Conservation (phyloP, 2,329 filamentous ascomycete species). For the Neurospora sp. region DNA sequence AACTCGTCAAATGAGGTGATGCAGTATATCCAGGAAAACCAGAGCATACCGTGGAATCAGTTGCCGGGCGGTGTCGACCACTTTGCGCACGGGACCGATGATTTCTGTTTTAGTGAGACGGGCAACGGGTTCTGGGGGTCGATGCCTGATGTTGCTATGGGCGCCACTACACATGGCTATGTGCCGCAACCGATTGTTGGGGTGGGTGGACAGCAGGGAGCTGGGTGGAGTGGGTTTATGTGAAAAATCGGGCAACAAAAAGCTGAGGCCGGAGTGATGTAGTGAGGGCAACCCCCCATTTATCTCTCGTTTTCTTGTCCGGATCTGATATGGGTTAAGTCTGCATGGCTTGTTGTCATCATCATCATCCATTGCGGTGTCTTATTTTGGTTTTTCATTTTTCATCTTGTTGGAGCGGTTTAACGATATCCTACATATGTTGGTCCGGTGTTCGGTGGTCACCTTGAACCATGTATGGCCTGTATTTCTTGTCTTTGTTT, state of each 20-base stretch:
- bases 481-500: not conserved
- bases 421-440: not conserved
- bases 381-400: not conserved
- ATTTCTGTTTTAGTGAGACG: constrained; percentile 8
- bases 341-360: not conserved
- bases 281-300: not conserved
- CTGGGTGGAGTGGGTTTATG: not conserved
- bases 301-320: not conserved
- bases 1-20: constrained; percentile 8
- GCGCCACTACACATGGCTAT: not conserved
- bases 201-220: not conserved
- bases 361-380: not conserved
- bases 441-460: not conserved
- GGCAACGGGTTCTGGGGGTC: constrained; percentile 16
- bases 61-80: constrained; percentile 18
- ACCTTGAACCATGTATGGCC: not conserved
- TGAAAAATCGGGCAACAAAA: not conserved
- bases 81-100: constrained; percentile 19
- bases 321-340: not conserved
- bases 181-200: not conserved
- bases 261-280: not conserved
- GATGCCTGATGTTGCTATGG: constrained; percentile 4
- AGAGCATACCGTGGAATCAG: constrained; percentile 20
- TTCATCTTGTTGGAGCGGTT: not conserved
- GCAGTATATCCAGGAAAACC: constrained; percentile 14